These are phyloP conservation scores for Sporobolomyces pararoseus DNA, from an alignment of 768 basidiomycete genomes.

Conservation along the genomic window DNA sequence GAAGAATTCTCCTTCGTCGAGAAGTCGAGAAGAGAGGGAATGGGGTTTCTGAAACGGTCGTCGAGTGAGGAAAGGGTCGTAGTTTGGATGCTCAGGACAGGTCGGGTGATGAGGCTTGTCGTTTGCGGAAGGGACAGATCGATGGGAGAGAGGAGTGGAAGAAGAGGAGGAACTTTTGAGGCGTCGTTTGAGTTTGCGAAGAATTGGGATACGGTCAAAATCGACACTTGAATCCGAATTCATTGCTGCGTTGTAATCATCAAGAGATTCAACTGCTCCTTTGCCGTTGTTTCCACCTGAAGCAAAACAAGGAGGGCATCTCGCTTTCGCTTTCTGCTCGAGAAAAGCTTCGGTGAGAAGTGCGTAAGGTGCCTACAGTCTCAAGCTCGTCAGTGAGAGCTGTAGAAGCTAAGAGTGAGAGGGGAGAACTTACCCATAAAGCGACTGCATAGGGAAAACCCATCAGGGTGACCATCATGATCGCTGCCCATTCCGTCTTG, in stretches of 20 bases:
- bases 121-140: no score
- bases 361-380: constrained; percentile 13
- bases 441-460: constrained; percentile 11
- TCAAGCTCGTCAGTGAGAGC: not conserved
- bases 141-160: not conserved
- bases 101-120: not conserved
- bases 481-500: constrained; percentile 1
- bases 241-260: constrained; percentile 14
- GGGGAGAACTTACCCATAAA: not conserved
- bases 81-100: constrained; percentile 2
- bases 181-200: not conserved
- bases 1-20: constrained; percentile 4
- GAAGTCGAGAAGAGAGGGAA: constrained; percentile 13
- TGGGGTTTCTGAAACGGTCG: constrained; percentile 13
- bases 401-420: not conserved
- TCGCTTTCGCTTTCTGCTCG: constrained; percentile 10
- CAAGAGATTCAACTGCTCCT: constrained; percentile 4
- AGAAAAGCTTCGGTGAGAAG: constrained; percentile 15
- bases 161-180: not conserved
- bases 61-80: not conserved
- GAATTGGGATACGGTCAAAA: constrained; percentile 8
- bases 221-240: constrained; percentile 10
- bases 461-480: not conserved
- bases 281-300: not conserved
- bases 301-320: not conserved